phyloP scores from a whole-genome alignment of 2,329 filamentous ascomycete species.

The Lasiodiplodia sp. region DNA sequence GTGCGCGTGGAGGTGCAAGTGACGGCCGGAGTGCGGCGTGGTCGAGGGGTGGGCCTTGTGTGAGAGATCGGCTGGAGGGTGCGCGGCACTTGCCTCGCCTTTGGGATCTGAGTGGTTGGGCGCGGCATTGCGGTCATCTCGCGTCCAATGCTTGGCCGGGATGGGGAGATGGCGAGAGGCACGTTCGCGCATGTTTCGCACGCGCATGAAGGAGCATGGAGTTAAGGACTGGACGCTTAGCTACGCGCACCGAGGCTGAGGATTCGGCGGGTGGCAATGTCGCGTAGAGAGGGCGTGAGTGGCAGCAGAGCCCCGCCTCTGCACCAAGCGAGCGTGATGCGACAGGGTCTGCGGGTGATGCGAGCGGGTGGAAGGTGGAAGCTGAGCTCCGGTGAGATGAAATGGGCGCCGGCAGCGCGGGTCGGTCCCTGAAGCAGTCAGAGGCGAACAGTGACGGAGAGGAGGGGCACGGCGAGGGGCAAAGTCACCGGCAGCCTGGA shows the following conservation, averaged over 20 bases:
- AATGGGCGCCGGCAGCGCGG: slow-evolving; percentile 4
- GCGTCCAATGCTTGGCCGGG: neutral
- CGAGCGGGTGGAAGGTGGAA: slow-evolving; percentile 24
- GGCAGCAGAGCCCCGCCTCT: slow-evolving; percentile 10
- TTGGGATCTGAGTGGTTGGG: neutral
- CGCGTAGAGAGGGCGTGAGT: neutral
- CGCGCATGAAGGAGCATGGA: slow-evolving; percentile 20
- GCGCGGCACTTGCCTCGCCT: neutral
- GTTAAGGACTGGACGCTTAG: slow-evolving; percentile 2
- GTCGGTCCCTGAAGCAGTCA: slow-evolving; percentile 18
- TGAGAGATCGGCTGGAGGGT: slow-evolving; percentile 8
- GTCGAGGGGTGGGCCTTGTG: neutral
- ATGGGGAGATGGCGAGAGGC: neutral
- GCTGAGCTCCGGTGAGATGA: slow-evolving; percentile 22
- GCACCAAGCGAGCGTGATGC: slow-evolving; percentile 16
- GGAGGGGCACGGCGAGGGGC: slow-evolving; percentile 1
- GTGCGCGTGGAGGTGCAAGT: slow-evolving; percentile 12
- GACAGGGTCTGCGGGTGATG: slow-evolving; percentile 26
- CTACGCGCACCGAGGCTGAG: slow-evolving; percentile 3
- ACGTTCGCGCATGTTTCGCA: slow-evolving; percentile 23
- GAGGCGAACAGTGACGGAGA: neutral
- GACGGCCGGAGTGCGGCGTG: neutral
- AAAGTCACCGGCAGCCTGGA: slow-evolving; percentile 3
- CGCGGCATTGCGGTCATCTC: neutral
- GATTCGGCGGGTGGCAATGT: slow-evolving; percentile 10